phyloP scores from a whole-genome alignment of 2,329 filamentous ascomycete genomes.

The Trichoderma asperellum region DNA sequence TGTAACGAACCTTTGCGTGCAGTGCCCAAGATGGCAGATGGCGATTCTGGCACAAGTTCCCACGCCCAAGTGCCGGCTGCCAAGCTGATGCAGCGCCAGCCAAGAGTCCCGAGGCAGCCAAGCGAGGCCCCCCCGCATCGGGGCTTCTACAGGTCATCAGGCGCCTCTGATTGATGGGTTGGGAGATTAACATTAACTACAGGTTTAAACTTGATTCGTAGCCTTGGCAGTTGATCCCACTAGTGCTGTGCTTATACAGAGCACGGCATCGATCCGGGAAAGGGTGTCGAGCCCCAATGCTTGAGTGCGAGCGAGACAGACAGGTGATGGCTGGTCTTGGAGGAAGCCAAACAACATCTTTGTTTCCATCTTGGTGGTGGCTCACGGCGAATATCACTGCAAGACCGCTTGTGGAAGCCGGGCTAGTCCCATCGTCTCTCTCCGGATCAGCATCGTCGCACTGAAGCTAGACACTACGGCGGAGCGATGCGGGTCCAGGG shows the following conservation, averaged over 20 bases:
- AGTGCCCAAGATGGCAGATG: conserved; percentile 6
- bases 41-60: conserved; percentile 24
- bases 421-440: not conserved
- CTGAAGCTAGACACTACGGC: not conserved
- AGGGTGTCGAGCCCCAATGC: not conserved
- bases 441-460: not conserved
- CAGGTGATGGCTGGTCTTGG: not conserved
- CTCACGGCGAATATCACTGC: not conserved
- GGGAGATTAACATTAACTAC: conserved; percentile 18
- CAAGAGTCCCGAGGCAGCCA: conserved; percentile 2
- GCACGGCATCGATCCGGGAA: not conserved
- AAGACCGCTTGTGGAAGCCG: not conserved
- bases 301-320: not conserved
- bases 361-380: not conserved
- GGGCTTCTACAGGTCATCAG: conserved; percentile 5
- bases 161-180: conserved; percentile 17
- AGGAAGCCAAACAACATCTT: not conserved
- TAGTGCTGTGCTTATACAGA: conserved; percentile 3
- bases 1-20: conserved; percentile 21
- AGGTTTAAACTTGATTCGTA: conserved; percentile 8
- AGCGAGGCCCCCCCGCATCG: conserved; percentile 4
- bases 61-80: conserved; percentile 21
- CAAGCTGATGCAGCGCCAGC: conserved; percentile 17
- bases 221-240: conserved; percentile 15
- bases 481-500: not conserved